Conservation (phyloP, 306 rosid species). For the Ormosia semicastrata region DNA sequence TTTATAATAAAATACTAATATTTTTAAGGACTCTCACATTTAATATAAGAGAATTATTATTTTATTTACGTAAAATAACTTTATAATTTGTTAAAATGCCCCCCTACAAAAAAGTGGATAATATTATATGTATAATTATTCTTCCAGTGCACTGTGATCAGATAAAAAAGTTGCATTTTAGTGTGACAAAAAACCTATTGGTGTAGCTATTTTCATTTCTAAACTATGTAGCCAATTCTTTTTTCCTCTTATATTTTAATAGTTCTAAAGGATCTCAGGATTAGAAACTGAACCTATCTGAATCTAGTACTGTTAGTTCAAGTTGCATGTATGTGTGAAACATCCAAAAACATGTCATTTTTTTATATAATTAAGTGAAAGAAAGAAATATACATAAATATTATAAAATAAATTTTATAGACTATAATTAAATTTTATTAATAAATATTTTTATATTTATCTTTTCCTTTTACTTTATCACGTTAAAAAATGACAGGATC, state of each 20-base stretch:
- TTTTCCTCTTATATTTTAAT: neutral
- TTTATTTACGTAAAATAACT: neutral
- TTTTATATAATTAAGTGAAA: too few relatives aligned
- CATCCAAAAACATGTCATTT: too few relatives aligned
- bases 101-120: neutral
- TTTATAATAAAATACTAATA: neutral
- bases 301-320: constrained; percentile 19
- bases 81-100: neutral
- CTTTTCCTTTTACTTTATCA: too few relatives aligned
- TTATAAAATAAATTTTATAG: too few relatives aligned
- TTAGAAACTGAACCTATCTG: constrained; percentile 5
- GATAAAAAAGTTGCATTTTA: neutral
- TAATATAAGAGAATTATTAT: too few relatives aligned
- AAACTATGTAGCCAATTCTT: neutral
- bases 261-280: constrained; percentile 6
- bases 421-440: too few relatives aligned
- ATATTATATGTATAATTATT: neutral
- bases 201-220: neutral
- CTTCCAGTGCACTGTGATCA: neutral
- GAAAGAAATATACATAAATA: too few relatives aligned
- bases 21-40: neutral
- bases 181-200: neutral
- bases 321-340: neutral
- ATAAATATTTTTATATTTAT: too few relatives aligned
- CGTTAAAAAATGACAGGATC: too few relatives aligned